Percentiles rank a stretch among this genome's conserved stretches.
phyloP scores from a whole-genome alignment of 2,329 filamentous ascomycete species.

The Fusarium albosuccineum region DNA sequence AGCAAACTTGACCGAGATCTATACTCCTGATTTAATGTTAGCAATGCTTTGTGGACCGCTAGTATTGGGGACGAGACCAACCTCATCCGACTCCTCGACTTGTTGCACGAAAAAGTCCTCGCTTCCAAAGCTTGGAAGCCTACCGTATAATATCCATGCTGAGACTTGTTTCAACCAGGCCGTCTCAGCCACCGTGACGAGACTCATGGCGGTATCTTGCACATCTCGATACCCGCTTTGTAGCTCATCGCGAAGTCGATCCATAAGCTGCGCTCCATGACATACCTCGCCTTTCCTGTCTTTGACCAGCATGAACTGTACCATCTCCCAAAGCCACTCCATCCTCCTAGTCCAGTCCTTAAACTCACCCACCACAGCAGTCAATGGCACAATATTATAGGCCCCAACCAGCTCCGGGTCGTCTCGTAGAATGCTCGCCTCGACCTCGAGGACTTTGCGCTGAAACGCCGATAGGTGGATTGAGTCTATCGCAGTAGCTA shows the following conservation, averaged over 20 bases:
- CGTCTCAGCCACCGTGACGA: conserved; percentile 84
- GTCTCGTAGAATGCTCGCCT: conserved; percentile 79
- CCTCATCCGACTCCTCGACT: conserved; percentile 57
- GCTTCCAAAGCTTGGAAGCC: conserved; percentile 80
- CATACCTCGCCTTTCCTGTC: conserved; percentile 58
- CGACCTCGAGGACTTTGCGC: conserved; percentile 85
- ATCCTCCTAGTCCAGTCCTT: conserved; percentile 86
- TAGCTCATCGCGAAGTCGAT: conserved; percentile 79
- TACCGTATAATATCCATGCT: conserved; percentile 91
- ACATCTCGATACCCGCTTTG: conserved; percentile 92
- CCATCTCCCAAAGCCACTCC: conserved; percentile 86
- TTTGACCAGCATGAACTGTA: conserved; percentile 72
- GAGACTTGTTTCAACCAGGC: conserved; percentile 93
- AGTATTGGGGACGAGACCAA: conserved; percentile 39
- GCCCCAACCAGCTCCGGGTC: conserved; percentile 88
- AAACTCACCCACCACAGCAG: conserved; percentile 85
- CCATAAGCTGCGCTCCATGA: conserved; percentile 80
- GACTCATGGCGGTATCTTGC: conserved; percentile 78
- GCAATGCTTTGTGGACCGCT: neutral
- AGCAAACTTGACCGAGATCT: conserved; percentile 70
- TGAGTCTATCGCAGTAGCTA: conserved; percentile 81
- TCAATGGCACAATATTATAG: conserved; percentile 93
- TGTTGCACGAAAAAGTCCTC: conserved; percentile 88
- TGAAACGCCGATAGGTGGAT: conserved; percentile 86
- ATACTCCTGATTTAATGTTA: conserved; percentile 63